These are phyloP conservation scores for Pseudogymnoascus sp. DNA, from an alignment of 2,329 filamentous ascomycete genomes.

Conservation along the genomic window DNA sequence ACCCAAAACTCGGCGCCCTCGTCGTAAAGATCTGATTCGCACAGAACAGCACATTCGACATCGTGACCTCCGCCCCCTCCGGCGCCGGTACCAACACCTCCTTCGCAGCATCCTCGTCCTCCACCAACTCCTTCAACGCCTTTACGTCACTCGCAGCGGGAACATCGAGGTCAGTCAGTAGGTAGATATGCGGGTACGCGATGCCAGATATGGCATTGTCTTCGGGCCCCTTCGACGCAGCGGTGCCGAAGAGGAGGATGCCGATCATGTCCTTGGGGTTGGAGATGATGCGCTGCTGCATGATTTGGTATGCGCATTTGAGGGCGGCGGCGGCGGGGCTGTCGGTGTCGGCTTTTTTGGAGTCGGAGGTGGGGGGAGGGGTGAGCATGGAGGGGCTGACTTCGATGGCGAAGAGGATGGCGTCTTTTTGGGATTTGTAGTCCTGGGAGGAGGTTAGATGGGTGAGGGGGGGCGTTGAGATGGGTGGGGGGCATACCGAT, in stretches of 20 bases:
- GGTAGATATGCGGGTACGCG: slow-evolving; percentile 84
- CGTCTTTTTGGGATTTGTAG: slow-evolving; percentile 91
- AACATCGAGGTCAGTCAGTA: slow-evolving; percentile 80
- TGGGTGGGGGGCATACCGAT: slow-evolving; percentile 38
- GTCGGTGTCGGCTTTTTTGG: slow-evolving; percentile 71
- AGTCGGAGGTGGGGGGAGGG: slow-evolving; percentile 53
- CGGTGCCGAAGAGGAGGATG: slow-evolving; percentile 82
- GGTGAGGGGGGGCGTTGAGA: neutral
- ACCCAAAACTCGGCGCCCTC: slow-evolving; percentile 89
- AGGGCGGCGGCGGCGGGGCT: slow-evolving; percentile 76
- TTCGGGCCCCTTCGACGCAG: slow-evolving; percentile 71
- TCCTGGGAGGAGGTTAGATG: slow-evolving; percentile 43
- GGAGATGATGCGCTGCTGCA: slow-evolving; percentile 98
- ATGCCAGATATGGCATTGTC: slow-evolving; percentile 52
- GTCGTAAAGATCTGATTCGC: slow-evolving; percentile 96
- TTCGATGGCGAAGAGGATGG: slow-evolving; percentile 94
- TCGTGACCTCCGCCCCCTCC: slow-evolving; percentile 54
- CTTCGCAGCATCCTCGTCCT: slow-evolving; percentile 66
- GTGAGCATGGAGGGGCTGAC: slow-evolving; percentile 81
- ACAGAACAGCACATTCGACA: slow-evolving; percentile 88
- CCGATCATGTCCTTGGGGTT: slow-evolving; percentile 97
- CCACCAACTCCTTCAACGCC: slow-evolving; percentile 64
- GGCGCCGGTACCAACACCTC: slow-evolving; percentile 63
- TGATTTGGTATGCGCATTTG: slow-evolving; percentile 88
- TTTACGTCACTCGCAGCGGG: slow-evolving; percentile 85